Conservation (phyloP, 2,329 filamentous ascomycete genomes). For the Botrytis squamosa region DNA sequence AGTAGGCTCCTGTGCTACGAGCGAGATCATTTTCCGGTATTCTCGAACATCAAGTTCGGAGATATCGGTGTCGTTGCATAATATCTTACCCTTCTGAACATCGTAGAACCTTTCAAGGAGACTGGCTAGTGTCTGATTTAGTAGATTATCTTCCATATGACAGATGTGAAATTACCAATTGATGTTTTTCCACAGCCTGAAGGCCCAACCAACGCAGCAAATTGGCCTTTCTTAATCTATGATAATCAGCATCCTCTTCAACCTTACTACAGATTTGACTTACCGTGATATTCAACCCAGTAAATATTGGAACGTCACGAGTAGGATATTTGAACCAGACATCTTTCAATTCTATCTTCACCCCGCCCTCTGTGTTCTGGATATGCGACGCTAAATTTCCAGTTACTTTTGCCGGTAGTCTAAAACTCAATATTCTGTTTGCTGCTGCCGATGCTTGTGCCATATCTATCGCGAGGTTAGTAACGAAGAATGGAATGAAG, state of each 20-base stretch:
- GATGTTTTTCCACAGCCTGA: constrained; percentile 47
- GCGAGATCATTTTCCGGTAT: constrained; percentile 64
- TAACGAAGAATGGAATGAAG: not conserved
- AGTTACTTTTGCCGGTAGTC: constrained; percentile 23
- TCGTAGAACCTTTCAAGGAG: constrained; percentile 62
- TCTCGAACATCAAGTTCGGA: constrained; percentile 55
- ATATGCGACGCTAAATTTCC: constrained; percentile 25
- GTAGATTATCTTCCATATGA: not conserved
- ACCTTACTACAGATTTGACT: not conserved
- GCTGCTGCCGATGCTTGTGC: constrained; percentile 59
- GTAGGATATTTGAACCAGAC: constrained; percentile 62
- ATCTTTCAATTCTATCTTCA: constrained; percentile 56
- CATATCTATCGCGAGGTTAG: constrained; percentile 42
- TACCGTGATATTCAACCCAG: constrained; percentile 57
- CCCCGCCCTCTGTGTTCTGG: constrained; percentile 43
- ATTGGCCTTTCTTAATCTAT: constrained; percentile 59
- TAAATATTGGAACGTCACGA: constrained; percentile 56
- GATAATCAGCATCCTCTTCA: constrained; percentile 20
- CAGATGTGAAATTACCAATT: not conserved
- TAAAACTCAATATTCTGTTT: constrained; percentile 54
- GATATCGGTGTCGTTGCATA: constrained; percentile 63
- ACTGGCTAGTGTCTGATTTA: not conserved
- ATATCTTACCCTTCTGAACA: constrained; percentile 59
- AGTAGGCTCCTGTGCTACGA: constrained; percentile 73
- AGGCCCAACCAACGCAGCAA: constrained; percentile 67